Percentiles rank a stretch among this genome's conserved stretches.
Evolutionary conservation across 2,329 filamentous ascomycete species (phyloP).

Genomic region (Hymenotorrendiella dingleyae): DNA sequence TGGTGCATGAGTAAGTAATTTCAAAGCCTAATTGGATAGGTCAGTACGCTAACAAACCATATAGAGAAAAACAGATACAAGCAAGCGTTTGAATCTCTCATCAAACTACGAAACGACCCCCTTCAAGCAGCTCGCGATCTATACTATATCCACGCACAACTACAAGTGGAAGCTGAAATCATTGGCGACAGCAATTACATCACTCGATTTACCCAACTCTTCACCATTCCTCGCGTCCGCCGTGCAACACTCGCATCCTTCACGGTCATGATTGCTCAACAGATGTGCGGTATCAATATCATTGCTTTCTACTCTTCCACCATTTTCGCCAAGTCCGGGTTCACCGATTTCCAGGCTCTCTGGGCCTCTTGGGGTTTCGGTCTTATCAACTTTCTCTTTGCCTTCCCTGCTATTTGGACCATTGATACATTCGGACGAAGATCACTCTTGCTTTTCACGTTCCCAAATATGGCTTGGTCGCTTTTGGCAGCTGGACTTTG

Average conservation of each 20-base stretch:
- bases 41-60: conserved; percentile 3
- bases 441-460: conserved; percentile 57
- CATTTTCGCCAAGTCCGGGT: conserved; percentile 53
- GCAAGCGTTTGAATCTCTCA: conserved; percentile 51
- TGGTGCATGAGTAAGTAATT: conserved; percentile 49
- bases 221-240: conserved; percentile 63
- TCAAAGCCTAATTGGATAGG: not conserved
- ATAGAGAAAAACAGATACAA: conserved; percentile 46
- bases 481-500: conserved; percentile 58
- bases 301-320: conserved; percentile 71
- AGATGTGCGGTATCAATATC: conserved; percentile 47
- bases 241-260: conserved; percentile 71
- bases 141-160: conserved; percentile 52
- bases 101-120: conserved; percentile 49
- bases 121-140: conserved; percentile 58
- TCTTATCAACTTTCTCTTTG: conserved; percentile 57
- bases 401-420: conserved; percentile 51
- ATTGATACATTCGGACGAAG: conserved; percentile 64
- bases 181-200: conserved; percentile 46
- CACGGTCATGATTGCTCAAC: conserved; percentile 53
- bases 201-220: conserved; percentile 57
- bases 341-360: conserved; percentile 48
- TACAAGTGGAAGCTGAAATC: conserved; percentile 37
- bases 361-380: conserved; percentile 61
- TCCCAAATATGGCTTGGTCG: conserved; percentile 63